phyloP scores from a whole-genome alignment of 2,329 filamentous ascomycete species.

The Metarhizium anisopliae region DNA sequence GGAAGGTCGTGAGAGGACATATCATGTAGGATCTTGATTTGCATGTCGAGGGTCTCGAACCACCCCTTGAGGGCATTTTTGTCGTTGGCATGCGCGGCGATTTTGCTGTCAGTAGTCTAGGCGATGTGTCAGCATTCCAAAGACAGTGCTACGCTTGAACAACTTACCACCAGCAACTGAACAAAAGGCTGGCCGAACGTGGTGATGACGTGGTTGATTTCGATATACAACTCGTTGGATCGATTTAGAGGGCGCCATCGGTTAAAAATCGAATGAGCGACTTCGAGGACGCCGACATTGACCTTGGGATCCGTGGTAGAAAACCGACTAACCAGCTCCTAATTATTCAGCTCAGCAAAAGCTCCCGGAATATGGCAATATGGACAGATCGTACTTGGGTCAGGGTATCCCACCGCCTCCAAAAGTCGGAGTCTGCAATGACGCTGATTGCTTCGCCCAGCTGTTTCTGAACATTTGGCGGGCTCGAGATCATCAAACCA shows the following conservation, averaged over 20 bases:
- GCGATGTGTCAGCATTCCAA: constrained; percentile 1
- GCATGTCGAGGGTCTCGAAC: constrained; percentile 77
- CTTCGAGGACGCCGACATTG: constrained; percentile 91
- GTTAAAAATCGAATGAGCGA: constrained; percentile 96
- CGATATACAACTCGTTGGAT: constrained; percentile 84
- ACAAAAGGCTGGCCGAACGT: constrained; percentile 83
- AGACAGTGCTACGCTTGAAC: neutral
- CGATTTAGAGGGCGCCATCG: constrained; percentile 91
- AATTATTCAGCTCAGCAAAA: neutral
- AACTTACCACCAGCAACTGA: constrained; percentile 60
- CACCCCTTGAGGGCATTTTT: constrained; percentile 65
- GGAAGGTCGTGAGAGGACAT: constrained; percentile 96
- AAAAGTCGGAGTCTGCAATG: constrained; percentile 97
- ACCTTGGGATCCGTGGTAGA: constrained; percentile 71
- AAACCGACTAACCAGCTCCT: constrained; percentile 83
- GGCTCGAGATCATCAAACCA: constrained; percentile 90
- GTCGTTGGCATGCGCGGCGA: constrained; percentile 68
- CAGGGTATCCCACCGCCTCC: constrained; percentile 90
- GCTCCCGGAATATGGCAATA: neutral
- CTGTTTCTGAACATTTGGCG: constrained; percentile 80
- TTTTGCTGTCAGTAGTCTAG: constrained; percentile 58
- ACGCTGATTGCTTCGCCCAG: constrained; percentile 94
- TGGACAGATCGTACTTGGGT: constrained; percentile 50
- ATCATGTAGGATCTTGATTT: constrained; percentile 90
- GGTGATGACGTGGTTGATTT: constrained; percentile 90